Conservation (phyloP, 306 rosid genomes). For the Fragaria nilgerrensis region DNA sequence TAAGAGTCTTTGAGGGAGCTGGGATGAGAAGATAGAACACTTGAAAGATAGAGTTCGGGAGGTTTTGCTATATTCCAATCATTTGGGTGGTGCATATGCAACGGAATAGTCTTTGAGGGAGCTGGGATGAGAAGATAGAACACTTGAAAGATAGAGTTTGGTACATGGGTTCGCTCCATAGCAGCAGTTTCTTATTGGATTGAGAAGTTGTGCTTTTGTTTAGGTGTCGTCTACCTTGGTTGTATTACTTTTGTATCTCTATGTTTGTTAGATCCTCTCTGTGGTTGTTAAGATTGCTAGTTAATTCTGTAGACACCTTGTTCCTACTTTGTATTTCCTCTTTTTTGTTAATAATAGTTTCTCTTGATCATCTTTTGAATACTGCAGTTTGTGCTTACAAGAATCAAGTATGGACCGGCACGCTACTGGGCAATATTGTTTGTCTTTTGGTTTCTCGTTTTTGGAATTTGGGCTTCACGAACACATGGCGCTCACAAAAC, state of each 20-base stretch:
- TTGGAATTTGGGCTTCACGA: conserved; percentile 98
- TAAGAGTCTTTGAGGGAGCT: not conserved
- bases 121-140: not conserved
- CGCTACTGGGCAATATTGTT: conserved; percentile 99
- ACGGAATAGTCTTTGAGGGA: not conserved
- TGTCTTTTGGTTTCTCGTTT: conserved; percentile 97
- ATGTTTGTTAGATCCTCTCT: not conserved
- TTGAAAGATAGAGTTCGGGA: not conserved
- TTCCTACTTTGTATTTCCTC: not conserved
- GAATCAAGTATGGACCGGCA: conserved; percentile 96
- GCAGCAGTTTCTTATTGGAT: not conserved
- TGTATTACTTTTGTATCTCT: not conserved
- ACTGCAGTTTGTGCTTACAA: conserved; percentile 91
- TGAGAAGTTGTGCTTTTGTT: not conserved
- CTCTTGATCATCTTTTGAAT: conserved; percentile 17
- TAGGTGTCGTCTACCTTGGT: not conserved
- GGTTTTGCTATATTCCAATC: not conserved
- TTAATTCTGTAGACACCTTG: not conserved
- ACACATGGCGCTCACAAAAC: conserved; percentile 71
- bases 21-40: not conserved
- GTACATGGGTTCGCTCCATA: not conserved
- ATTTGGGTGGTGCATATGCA: not conserved
- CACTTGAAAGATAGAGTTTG: not conserved
- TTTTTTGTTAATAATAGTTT: not conserved
- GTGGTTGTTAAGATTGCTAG: not conserved